These are phyloP conservation scores for Leccinum truebloodii DNA, from an alignment of 768 basidiomycete species.

Conservation along the genomic window DNA sequence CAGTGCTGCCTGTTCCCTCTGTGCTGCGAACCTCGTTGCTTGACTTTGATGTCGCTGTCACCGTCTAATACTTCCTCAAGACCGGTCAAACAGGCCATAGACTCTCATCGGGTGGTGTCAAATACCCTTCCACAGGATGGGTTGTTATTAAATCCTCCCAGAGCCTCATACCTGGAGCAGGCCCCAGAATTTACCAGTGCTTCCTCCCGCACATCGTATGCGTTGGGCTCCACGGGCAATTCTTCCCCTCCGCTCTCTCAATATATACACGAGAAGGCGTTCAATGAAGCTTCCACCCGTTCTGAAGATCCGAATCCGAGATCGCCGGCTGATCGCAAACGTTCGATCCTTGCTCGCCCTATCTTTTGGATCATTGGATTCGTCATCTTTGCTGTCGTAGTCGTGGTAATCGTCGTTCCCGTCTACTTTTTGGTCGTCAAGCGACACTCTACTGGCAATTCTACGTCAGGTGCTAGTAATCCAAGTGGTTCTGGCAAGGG, in stretches of 20 bases:
- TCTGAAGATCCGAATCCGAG: neutral
- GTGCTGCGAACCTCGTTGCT: neutral
- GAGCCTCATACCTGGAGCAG: slow-evolving; percentile 30
- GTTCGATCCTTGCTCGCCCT: slow-evolving; percentile 20
- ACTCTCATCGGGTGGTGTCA: slow-evolving; percentile 8
- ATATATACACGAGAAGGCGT: slow-evolving; percentile 11
- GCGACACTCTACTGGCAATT: slow-evolving; percentile 11
- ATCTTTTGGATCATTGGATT: slow-evolving; percentile 32
- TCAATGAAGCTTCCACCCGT: slow-evolving; percentile 9
- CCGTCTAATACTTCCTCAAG: slow-evolving; percentile 15
- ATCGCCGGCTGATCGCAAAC: slow-evolving; percentile 12
- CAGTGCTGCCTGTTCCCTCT: neutral
- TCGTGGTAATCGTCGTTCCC: slow-evolving; percentile 44
- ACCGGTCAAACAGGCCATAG: slow-evolving; percentile 18
- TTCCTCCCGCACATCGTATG: slow-evolving; percentile 26
- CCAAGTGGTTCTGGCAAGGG: slow-evolving; percentile 11
- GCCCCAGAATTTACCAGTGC: slow-evolving; percentile 15
- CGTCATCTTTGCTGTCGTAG: slow-evolving; percentile 31
- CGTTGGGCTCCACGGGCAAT: slow-evolving; percentile 22
- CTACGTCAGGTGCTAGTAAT: neutral
- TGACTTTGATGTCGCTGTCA: slow-evolving; percentile 5
- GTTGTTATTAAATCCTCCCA: slow-evolving; percentile 18
- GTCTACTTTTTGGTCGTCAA: slow-evolving; percentile 37
- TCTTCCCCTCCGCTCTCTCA: slow-evolving; percentile 26
- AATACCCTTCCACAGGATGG: slow-evolving; percentile 12